Percentiles rank a stretch among this genome's conserved stretches.
phyloP scores from a whole-genome alignment of 129 eudicot species.

The Gnaphalium uliginosum region DNA sequence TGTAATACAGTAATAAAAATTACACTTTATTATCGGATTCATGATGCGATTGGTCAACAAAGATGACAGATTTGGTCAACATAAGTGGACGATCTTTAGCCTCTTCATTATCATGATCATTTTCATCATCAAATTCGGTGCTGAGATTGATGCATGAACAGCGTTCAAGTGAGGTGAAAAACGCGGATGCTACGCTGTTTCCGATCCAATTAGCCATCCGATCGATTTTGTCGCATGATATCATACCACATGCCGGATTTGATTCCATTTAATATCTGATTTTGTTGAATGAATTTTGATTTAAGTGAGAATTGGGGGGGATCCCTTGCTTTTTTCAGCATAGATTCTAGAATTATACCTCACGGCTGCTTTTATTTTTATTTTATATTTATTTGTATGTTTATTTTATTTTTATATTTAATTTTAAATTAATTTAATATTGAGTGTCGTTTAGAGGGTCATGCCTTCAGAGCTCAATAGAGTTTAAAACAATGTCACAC shows the following conservation, averaged over 20 bases:
- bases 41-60: neutral
- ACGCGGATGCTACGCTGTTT: slow-evolving; percentile 57
- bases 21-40: neutral
- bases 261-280: slow-evolving; percentile 5
- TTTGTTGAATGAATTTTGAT: neutral
- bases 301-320: neutral
- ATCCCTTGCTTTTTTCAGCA: neutral
- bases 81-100: slow-evolving; percentile 62
- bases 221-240: slow-evolving; percentile 51
- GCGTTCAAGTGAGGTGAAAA: slow-evolving; percentile 65
- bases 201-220: slow-evolving; percentile 57
- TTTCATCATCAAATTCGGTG: slow-evolving; percentile 47
- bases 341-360: neutral
- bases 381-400: too few relatives aligned
- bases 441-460: too few relatives aligned
- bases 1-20: neutral
- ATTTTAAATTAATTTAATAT: too few relatives aligned
- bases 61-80: slow-evolving; percentile 37
- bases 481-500: too few relatives aligned
- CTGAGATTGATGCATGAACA: slow-evolving; percentile 59
- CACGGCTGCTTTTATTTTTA: neutral
- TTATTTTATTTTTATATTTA: too few relatives aligned
- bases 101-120: slow-evolving; percentile 47
- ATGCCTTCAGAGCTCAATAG: too few relatives aligned
- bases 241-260: slow-evolving; percentile 27